These are phyloP conservation scores for Paramecium primaurelia DNA, from an alignment of 73 alveolate species.

Conservation along the genomic window DNA sequence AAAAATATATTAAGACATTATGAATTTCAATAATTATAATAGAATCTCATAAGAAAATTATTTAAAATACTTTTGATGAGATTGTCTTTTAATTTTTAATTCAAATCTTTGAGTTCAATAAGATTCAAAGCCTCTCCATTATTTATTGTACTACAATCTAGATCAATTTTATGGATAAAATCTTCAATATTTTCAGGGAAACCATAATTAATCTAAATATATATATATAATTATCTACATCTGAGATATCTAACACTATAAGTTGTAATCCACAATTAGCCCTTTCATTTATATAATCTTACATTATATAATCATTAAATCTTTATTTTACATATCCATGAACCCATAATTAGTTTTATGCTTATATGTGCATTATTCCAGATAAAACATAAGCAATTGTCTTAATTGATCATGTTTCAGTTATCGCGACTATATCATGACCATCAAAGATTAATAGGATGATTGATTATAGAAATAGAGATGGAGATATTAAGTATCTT, in stretches of 20 bases:
- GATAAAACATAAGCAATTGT: slow-evolving; percentile 91
- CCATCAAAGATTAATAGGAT: slow-evolving; percentile 60
- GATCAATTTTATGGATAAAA: slow-evolving; percentile 94
- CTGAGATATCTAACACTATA: slow-evolving; percentile 94
- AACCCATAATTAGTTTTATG: slow-evolving; percentile 17
- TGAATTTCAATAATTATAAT: background rate
- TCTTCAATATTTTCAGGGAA: slow-evolving; percentile 89
- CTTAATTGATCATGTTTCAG: slow-evolving; percentile 93
- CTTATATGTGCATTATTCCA: slow-evolving; percentile 68
- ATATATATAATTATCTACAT: slow-evolving; percentile 69
- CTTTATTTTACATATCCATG: slow-evolving; percentile 91
- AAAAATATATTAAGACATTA: background rate
- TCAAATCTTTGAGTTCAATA: slow-evolving; percentile 29
- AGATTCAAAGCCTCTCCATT: slow-evolving; percentile 78
- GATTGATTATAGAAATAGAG: slow-evolving; percentile 29
- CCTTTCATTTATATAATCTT: slow-evolving; percentile 72
- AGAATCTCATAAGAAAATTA: background rate
- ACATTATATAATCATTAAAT: slow-evolving; percentile 77
- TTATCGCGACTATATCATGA: slow-evolving; percentile 81
- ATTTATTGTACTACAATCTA: slow-evolving; percentile 93
- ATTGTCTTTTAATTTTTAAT: background rate
- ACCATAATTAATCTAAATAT: slow-evolving; percentile 79
- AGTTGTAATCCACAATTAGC: slow-evolving; percentile 82
- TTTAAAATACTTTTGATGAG: background rate
- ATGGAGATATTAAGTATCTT: slow-evolving; percentile 61